Evolutionary conservation across 2,329 filamentous ascomycete species (phyloP), one percentile per base, ranked within the genome.

Genomic region (Hymenoscyphus fructigenus): DNA sequence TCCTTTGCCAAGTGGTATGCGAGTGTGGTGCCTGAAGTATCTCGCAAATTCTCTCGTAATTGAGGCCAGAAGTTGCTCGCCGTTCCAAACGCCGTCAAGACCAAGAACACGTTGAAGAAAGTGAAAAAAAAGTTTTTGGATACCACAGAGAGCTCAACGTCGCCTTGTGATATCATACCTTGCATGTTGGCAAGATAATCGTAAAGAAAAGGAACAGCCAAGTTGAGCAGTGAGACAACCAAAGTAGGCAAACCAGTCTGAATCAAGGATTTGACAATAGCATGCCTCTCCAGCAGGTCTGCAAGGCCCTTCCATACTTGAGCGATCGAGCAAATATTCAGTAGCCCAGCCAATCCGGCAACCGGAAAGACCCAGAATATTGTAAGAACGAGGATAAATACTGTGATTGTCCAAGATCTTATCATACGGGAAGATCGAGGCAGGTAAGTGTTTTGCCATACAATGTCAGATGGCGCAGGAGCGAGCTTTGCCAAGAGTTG

Each of bases 61-160:
- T 90, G 85, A 38, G 83, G 82, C 78, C 88, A 88, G 74, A 97
- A 91, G 62, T 89, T 87, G 47, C 90, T 87, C 1, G 87, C 92
- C 4, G 93, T 92, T 62, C 91, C 91, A 57, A 96, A 91, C 29
- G 95, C 85, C 0, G 94, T 96, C 76, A 98, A 97, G 56, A 98
- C 87, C 60, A 98, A 85, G 79, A 99, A 99, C 64, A 98, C 92
- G 79, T 99, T 99, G 85, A 99, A 98, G 78, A 99, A 99, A 10
- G 91, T 93, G 76, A 99, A 99, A 83, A 98, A 97, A 80, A 98
- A 99, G 78, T 98, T 99, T 80, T 99, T 99, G 62, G 92, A 97
- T 69, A 99, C 94, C 56, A 96, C 84, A 0, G 95, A 98, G 6
- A 99, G 83, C 77, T 98, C 95, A 26, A 99, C 89, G 67, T 99